Percentiles rank a stretch among this genome's conserved stretches.
phyloP scores from a whole-genome alignment of 495 filamentous ascomycete species.

The Podospora didyma region DNA sequence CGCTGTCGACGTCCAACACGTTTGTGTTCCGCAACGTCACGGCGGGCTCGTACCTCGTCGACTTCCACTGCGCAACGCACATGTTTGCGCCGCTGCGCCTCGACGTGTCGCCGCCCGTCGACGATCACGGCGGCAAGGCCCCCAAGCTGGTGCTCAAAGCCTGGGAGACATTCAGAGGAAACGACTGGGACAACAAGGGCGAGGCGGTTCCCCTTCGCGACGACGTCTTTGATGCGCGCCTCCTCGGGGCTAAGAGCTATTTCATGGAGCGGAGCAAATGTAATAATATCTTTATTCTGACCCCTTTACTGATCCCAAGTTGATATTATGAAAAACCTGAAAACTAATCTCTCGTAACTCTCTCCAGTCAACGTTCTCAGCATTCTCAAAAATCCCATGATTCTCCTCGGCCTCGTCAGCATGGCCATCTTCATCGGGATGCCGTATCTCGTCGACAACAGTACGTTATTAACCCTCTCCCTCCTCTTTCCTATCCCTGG shows the following conservation, averaged over 20 bases:
- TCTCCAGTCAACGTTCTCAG: constrained; percentile 49
- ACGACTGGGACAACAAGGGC: constrained; percentile 81
- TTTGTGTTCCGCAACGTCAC: constrained; percentile 70
- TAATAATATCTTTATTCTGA: constrained; percentile 35
- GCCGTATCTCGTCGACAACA: constrained; percentile 93
- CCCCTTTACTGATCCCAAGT: too few relatives aligned
- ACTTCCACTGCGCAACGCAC: constrained; percentile 68
- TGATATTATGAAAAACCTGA: too few relatives aligned
- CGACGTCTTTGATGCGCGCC: constrained; percentile 54
- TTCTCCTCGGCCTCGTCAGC: constrained; percentile 78
- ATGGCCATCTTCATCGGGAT: constrained; percentile 80
- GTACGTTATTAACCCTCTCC: constrained; percentile 52
- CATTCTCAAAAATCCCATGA: constrained; percentile 91
- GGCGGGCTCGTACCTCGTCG: constrained; percentile 70
- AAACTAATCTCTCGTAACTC: too few relatives aligned
- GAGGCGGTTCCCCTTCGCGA: constrained; percentile 45
- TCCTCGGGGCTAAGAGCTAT: constrained; percentile 61
- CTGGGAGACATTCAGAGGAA: constrained; percentile 85
- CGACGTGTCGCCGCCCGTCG: constrained; percentile 56
- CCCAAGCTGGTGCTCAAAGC: constrained; percentile 50
- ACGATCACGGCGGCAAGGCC: constrained; percentile 39
- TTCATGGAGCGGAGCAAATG: constrained; percentile 69
- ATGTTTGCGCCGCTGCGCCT: constrained; percentile 72
- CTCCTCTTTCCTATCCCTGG: background rate
- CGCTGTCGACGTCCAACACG: constrained; percentile 58